These are phyloP conservation scores for Phlyctochytrium planicorne DNA, from an alignment of 192 early-diverging fungal genomes.

Conservation along the genomic window DNA sequence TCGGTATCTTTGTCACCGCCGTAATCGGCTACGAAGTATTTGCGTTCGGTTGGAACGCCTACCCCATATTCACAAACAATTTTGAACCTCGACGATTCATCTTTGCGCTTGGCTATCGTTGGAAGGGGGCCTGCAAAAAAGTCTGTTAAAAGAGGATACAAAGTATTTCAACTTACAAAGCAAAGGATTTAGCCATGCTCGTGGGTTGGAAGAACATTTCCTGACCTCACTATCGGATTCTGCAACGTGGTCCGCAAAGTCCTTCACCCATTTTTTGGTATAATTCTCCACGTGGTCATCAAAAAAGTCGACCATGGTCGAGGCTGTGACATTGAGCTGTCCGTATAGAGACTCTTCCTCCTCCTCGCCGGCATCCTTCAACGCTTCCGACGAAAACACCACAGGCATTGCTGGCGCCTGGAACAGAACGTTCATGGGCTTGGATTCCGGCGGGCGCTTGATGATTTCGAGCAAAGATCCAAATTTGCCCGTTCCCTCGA, in stretches of 20 bases:
- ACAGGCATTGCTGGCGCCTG: not conserved
- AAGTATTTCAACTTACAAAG: no score
- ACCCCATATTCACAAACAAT: conserved; percentile 80
- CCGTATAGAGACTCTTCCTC: not conserved
- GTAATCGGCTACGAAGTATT: conserved; percentile 64
- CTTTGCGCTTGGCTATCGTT: not conserved
- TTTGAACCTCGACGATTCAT: conserved; percentile 33
- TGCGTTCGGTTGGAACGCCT: conserved; percentile 73
- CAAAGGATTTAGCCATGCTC: not conserved
- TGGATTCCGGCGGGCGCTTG: not conserved
- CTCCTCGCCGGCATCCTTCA: not conserved
- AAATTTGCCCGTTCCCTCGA: not conserved
- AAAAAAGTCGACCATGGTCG: conserved; percentile 5
- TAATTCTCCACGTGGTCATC: not conserved
- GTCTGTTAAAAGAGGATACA: no score
- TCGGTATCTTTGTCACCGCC: conserved; percentile 6
- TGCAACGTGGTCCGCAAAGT: not conserved
- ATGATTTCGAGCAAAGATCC: conserved; percentile 14
- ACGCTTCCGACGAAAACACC: not conserved
- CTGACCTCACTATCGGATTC: not conserved
- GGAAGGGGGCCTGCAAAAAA: not conserved
- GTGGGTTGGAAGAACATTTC: not conserved
- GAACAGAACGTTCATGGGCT: not conserved
- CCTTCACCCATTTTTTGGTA: conserved; percentile 15
- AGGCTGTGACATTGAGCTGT: conserved; percentile 10